Base-by-base conservation (phyloP, 2,329 filamentous ascomycete genomes). In the Dichotomopilus funicola region DNA sequence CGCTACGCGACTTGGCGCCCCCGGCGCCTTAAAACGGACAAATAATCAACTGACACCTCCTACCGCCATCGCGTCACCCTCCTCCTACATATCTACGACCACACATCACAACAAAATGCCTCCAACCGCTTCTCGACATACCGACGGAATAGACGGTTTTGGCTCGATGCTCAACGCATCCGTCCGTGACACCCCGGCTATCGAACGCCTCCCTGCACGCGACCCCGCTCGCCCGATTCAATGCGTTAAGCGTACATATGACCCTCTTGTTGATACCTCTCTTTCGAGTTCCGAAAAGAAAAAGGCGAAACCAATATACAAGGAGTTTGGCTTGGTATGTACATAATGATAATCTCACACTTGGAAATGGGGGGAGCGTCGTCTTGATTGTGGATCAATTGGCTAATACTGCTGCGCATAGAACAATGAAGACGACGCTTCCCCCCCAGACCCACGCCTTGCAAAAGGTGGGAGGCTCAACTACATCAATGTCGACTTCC, bases 391-490 rank as follows among this genome's bases (percentile, higher is more conserved):
- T 74, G 72, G 66, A 66, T 72, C 54, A 61, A 61, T 67, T 79
- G 79, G 80, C 81, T 85, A 85, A 85, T 80, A 68, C 67, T 42
- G 40, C 19, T 69, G 63, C 69, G 70, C 75, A 59, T 56, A 65
- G 64, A 76, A 77, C 74, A 80, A 88, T 83, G 83, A 88, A 80
- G 86, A 91, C 83, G 86, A 90, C 75, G 81, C 82, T 76, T 82
- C 83, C 72, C 83, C 88, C 68, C 75, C 82, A 63, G 94, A 99
- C 72, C 94, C 94, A 61, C 88, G 94, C 66, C 78, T 95, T 58
- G 82, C 82, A 65, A 76, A 86, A 73, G 73, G 86, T 65, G 88
- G 85, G 62, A 76, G 77, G 63, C 68, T 85, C 57, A 80, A 79
- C 63, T 86, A 86, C 65, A 86, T 86, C 72, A 86, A 86, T 61